Conservation (phyloP, 2,329 filamentous ascomycete species). For the Fusarium tjaetaba region DNA sequence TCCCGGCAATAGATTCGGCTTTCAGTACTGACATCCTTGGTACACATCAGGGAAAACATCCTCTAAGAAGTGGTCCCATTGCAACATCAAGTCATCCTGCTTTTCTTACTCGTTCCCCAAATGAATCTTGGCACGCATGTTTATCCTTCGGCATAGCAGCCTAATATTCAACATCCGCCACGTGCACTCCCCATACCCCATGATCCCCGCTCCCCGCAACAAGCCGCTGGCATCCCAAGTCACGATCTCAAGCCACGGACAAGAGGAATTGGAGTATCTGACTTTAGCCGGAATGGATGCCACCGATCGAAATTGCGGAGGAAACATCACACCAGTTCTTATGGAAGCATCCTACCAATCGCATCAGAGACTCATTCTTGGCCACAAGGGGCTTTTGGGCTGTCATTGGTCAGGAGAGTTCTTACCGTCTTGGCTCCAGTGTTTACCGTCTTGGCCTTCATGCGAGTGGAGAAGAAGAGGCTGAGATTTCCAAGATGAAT, state of each 20-base stretch:
- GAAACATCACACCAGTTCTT: no score
- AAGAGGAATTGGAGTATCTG: neutral
- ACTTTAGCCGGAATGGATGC: constrained; percentile 12
- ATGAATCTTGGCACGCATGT: rapidly evolving
- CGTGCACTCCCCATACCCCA: neutral
- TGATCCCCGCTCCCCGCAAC: neutral
- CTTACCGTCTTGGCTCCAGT: constrained; percentile 1
- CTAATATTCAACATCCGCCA: neutral
- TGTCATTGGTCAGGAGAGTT: neutral
- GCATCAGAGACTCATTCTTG: neutral
- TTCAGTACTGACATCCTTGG: rapidly evolving
- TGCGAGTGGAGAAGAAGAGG: neutral
- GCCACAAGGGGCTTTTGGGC: neutral
- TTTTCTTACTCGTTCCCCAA: neutral
- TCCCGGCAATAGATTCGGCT: neutral
- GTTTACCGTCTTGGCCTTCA: constrained; percentile 1
- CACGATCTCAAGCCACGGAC: neutral
- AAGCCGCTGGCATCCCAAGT: neutral
- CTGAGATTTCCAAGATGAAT: neutral
- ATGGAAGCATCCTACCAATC: neutral
- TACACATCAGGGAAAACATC: rapidly evolving
- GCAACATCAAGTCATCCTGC: neutral
- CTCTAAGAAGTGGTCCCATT: neutral
- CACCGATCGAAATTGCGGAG: neutral
- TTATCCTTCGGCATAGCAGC: neutral